Evolutionary conservation across 768 basidiomycete species (phyloP).

Genomic region (Dentipellis fragilis): DNA sequence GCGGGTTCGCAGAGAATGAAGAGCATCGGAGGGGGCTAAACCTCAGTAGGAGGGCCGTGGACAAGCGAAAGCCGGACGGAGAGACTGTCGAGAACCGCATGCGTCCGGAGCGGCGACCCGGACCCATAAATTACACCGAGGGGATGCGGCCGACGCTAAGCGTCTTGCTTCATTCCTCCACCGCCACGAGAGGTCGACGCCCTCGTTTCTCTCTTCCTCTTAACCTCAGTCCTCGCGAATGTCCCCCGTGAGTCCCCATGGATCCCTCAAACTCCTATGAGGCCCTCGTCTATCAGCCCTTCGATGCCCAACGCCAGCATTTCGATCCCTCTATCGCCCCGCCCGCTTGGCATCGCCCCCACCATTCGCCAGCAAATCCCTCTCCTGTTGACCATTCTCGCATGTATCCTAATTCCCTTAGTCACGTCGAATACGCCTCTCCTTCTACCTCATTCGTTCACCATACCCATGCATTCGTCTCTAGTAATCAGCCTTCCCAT

Average conservation of each 20-base stretch:
- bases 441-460: conserved; percentile 8
- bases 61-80: not conserved
- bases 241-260: conserved; percentile 12
- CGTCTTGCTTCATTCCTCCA: too few species aligned
- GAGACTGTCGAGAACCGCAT: not conserved
- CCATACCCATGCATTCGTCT: conserved; percentile 6
- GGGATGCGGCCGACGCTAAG: not conserved
- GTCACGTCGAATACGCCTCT: conserved; percentile 15
- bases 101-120: not conserved
- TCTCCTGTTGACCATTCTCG: conserved; percentile 13
- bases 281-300: conserved; percentile 9
- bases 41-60: not conserved
- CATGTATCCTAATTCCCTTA: conserved; percentile 16
- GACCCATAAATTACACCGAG: not conserved
- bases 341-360: conserved; percentile 16
- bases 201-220: not conserved
- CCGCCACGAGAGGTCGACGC: not conserved
- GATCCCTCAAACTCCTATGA: conserved; percentile 11
- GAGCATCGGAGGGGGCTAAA: not conserved
- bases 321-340: conserved; percentile 9
- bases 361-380: conserved; percentile 12
- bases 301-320: conserved; percentile 13
- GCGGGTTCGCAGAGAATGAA: not conserved
- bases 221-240: conserved; percentile 4
- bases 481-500: conserved; percentile 3